A percentile compares a stretch with the other conserved stretches of the same genome.
Evolutionary conservation across 23 red algal genomes (phyloP).

Genomic region (Gracilariopsis chorda): DNA sequence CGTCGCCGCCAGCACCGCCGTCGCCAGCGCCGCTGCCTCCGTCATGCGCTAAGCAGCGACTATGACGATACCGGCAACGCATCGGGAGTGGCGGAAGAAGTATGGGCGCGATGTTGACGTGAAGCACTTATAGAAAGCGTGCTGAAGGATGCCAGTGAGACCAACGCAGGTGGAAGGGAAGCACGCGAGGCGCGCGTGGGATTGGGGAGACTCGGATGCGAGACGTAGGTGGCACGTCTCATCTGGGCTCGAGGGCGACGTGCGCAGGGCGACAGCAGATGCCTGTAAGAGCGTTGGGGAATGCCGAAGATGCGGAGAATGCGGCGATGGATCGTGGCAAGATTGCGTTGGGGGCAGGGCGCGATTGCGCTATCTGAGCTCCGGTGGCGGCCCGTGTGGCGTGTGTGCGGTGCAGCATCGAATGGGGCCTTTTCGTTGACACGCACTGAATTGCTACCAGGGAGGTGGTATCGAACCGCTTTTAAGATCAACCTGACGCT

Average conservation of each 20-base stretch:
- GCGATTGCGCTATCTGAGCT: too few relatives aligned
- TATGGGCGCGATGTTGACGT: background rate
- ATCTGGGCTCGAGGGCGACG: too few relatives aligned
- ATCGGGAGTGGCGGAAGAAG: conserved; percentile 13
- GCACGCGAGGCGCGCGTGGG: background rate
- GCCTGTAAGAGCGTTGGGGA: background rate
- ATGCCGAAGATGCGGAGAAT: too few relatives aligned
- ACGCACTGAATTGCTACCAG: too few relatives aligned
- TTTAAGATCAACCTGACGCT: too few relatives aligned
- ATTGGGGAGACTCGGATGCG: background rate
- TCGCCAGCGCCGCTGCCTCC: background rate
- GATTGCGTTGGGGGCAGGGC: too few relatives aligned
- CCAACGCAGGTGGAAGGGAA: background rate
- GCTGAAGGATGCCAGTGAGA: background rate
- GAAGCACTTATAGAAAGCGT: background rate
- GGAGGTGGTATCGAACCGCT: too few relatives aligned
- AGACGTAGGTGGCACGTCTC: background rate
- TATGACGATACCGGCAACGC: background rate
- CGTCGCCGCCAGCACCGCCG: too few relatives aligned
- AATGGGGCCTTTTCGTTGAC: too few relatives aligned
- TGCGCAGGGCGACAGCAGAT: too few relatives aligned
- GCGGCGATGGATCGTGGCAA: background rate
- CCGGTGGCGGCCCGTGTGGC: too few relatives aligned
- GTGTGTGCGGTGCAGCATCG: too few relatives aligned
- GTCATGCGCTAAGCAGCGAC: conserved; percentile 13